Percentiles rank a stretch among this genome's conserved stretches.
Conservation (phyloP, 768 basidiomycete species). For the Candolleomyces efflorescens region DNA sequence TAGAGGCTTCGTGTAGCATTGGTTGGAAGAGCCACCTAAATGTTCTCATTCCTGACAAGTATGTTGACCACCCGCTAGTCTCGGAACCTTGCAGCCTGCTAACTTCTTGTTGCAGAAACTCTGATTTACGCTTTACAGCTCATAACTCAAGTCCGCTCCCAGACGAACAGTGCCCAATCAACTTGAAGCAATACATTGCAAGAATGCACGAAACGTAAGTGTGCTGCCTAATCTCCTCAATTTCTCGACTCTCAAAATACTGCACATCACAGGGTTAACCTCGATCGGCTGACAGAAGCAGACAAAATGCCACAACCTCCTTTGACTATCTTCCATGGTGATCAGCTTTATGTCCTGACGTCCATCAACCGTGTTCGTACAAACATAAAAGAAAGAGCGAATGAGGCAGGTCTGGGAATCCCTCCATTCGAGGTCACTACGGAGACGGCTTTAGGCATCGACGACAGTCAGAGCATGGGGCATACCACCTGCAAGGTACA, state of each 20-base stretch:
- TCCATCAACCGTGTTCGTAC: not conserved
- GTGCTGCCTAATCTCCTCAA: not conserved
- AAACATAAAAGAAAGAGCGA: not conserved
- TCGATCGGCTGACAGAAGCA: not conserved
- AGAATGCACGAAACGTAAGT: not conserved
- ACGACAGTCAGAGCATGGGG: not conserved
- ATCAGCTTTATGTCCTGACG: not conserved
- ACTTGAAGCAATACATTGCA: conserved; percentile 3
- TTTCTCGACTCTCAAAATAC: not conserved
- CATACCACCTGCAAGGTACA: not conserved
- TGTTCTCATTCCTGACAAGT: conserved; percentile 12
- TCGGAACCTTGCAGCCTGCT: not conserved
- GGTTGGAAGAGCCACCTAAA: conserved; percentile 2
- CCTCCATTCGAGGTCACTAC: not conserved
- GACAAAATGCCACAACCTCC: not conserved
- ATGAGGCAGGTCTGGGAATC: not conserved
- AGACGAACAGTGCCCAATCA: conserved; percentile 8
- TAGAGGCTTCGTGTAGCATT: not conserved
- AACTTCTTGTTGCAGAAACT: not conserved
- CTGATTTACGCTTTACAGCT: conserved; percentile 6
- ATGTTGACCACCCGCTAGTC: not conserved
- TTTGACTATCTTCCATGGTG: not conserved
- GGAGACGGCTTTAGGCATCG: not conserved
- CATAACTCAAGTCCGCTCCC: not conserved
- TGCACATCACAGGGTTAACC: too few relatives aligned